A percentile compares a stretch with the other conserved stretches of the same genome.
Conservation (phyloP, 1,284 basidiomycete species). For the Cryptococcus amylolentus region DNA sequence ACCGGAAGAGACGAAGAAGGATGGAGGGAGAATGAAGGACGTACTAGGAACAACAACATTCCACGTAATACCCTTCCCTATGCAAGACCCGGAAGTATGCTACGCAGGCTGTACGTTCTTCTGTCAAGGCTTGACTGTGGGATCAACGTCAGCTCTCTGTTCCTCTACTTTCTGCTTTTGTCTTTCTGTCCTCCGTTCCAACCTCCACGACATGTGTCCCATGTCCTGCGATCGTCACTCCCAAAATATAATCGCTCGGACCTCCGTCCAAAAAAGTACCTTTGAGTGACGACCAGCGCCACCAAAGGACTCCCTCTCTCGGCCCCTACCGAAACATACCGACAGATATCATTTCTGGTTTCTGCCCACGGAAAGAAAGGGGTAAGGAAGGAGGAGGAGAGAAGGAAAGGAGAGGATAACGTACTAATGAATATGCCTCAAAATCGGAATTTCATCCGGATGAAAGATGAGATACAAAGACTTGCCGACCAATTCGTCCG, state of each 20-base stretch:
- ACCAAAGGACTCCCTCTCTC: not conserved
- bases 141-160: not conserved
- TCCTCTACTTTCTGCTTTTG: not conserved
- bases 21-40: not conserved
- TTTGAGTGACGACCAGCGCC: not conserved
- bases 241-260: too few relatives aligned
- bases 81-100: conserved; percentile 32
- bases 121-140: conserved; percentile 20
- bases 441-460: conserved; percentile 35
- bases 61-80: conserved; percentile 35
- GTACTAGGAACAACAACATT: conserved; percentile 24
- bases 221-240: too few relatives aligned
- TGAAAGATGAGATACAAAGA: conserved; percentile 35
- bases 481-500: conserved; percentile 31
- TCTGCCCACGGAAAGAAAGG: too few relatives aligned
- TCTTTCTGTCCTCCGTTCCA: too few relatives aligned
- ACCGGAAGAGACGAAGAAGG: too few relatives aligned
- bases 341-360: not conserved
- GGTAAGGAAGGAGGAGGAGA: not conserved
- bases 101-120: conserved; percentile 34
- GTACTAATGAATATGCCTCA: conserved; percentile 37
- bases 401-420: conserved; percentile 7
- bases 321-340: not conserved
- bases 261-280: not conserved
- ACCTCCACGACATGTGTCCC: too few relatives aligned